Conservation (phyloP, 768 basidiomycete genomes). For the Lactifluus rugatus region DNA sequence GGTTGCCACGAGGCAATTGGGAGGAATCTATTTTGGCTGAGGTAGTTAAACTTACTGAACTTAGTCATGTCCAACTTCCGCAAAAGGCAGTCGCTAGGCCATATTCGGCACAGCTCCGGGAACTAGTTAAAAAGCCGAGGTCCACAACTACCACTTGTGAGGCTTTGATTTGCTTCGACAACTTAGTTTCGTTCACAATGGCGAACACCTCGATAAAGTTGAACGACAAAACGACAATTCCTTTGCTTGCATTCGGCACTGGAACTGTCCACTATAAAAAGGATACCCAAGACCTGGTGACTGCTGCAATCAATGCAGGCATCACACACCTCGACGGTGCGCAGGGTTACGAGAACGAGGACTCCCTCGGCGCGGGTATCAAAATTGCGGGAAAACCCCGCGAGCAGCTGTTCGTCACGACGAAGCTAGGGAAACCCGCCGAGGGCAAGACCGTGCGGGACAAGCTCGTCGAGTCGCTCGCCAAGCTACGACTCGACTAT, state of each 20-base stretch:
- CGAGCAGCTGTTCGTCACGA: constrained; percentile 35
- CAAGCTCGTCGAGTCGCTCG: constrained; percentile 31
- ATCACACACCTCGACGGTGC: constrained; percentile 34
- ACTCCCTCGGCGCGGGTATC: constrained; percentile 29
- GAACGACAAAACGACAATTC: constrained; percentile 31
- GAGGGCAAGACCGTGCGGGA: constrained; percentile 30
- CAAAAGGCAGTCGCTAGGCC: no score
- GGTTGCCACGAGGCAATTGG: no score
- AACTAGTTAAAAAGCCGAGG: not conserved
- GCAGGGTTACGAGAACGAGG: constrained; percentile 32
- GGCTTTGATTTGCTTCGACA: no score
- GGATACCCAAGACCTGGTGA: constrained; percentile 24
- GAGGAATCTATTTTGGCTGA: no score
- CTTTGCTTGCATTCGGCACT: constrained; percentile 32
- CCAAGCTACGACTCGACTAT: constrained; percentile 32
- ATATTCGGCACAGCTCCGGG: not conserved
- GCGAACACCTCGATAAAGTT: constrained; percentile 24
- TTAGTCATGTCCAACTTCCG: no score
- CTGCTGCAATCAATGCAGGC: constrained; percentile 28
- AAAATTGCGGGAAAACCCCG: constrained; percentile 28
- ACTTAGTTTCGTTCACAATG: constrained; percentile 6
- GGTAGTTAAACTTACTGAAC: no score
- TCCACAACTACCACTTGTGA: not conserved
- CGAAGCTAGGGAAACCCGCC: constrained; percentile 29
- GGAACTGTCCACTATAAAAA: constrained; percentile 28